These are phyloP conservation scores for Neofusicoccum laricinum DNA, from an alignment of 2,329 filamentous ascomycete genomes.

Conservation along the genomic window DNA sequence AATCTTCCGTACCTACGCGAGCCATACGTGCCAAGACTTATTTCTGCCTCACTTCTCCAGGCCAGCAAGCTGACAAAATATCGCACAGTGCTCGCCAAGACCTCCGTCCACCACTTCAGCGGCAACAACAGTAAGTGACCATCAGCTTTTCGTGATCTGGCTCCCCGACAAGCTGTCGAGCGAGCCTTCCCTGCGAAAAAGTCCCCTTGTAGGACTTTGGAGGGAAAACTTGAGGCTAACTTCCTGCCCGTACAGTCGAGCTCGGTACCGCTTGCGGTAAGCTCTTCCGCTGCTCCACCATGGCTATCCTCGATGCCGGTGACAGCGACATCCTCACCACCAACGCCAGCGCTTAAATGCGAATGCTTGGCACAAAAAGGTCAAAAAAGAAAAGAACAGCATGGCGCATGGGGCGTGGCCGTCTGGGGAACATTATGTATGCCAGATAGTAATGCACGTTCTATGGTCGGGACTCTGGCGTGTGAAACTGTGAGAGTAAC, in stretches of 20 bases:
- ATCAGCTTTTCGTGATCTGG: slow-evolving; percentile 9
- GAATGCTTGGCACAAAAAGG: not conserved
- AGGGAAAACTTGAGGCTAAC: slow-evolving; percentile 70
- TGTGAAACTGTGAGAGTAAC: not conserved
- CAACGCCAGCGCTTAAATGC: slow-evolving; percentile 47
- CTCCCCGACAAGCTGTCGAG: slow-evolving; percentile 21
- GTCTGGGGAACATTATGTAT: slow-evolving; percentile 13
- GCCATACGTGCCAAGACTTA: no score
- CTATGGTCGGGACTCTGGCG: slow-evolving; percentile 3
- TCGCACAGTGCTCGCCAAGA: slow-evolving; percentile 65
- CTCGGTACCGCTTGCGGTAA: slow-evolving; percentile 98
- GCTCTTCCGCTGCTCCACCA: slow-evolving; percentile 96
- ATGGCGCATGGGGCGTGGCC: not conserved
- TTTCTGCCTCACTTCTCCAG: no score
- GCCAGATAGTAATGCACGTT: slow-evolving; percentile 15
- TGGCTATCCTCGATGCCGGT: slow-evolving; percentile 94
- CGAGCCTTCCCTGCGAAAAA: slow-evolving; percentile 80
- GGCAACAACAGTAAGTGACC: slow-evolving; percentile 92
- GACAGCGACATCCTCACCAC: slow-evolving; percentile 94
- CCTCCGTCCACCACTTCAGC: slow-evolving; percentile 93
- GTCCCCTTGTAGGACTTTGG: slow-evolving; percentile 75
- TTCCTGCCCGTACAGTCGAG: slow-evolving; percentile 67
- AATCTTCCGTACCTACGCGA: no score
- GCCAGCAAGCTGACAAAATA: no score
- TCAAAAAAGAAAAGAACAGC: not conserved